phyloP scores from a whole-genome alignment of 768 basidiomycete genomes.

The Tulasnella sp. region DNA sequence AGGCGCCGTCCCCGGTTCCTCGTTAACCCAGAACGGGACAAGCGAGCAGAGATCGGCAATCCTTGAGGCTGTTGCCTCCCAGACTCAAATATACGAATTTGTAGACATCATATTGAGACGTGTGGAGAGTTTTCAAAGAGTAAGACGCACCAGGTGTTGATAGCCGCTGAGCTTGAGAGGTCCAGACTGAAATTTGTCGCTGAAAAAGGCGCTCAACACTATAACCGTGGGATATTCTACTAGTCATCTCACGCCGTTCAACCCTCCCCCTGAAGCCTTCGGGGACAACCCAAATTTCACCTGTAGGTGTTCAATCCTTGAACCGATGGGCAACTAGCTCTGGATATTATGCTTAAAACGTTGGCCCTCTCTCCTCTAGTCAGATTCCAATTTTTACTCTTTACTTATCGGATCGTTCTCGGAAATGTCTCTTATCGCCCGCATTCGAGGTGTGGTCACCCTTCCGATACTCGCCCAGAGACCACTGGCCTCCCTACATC shows the following conservation, averaged over 20 bases:
- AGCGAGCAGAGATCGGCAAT: not conserved
- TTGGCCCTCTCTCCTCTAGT: not conserved
- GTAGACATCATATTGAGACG: not conserved
- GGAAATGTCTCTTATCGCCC: not conserved
- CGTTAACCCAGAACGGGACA: constrained; percentile 9
- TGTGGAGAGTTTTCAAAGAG: not conserved
- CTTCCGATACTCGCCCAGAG: not conserved
- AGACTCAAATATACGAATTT: not conserved
- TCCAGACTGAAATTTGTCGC: not conserved
- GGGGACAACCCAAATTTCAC: not conserved
- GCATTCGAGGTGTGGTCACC: not conserved
- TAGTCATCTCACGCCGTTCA: not conserved
- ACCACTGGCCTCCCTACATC: not conserved
- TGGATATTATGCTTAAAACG: not conserved
- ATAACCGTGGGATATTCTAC: not conserved
- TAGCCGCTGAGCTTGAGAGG: not conserved
- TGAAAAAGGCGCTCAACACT: not conserved
- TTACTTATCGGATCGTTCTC: not conserved
- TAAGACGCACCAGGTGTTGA: not conserved
- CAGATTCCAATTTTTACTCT: not conserved
- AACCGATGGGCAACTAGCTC: not conserved
- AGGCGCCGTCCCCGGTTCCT: not conserved
- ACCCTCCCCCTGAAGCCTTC: not conserved
- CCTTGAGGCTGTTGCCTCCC: constrained; percentile 10
- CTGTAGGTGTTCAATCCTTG: not conserved